Evolutionary conservation across 2,329 filamentous ascomycete genomes (phyloP).

Genomic region (Magnaporthiopsis poae): DNA sequence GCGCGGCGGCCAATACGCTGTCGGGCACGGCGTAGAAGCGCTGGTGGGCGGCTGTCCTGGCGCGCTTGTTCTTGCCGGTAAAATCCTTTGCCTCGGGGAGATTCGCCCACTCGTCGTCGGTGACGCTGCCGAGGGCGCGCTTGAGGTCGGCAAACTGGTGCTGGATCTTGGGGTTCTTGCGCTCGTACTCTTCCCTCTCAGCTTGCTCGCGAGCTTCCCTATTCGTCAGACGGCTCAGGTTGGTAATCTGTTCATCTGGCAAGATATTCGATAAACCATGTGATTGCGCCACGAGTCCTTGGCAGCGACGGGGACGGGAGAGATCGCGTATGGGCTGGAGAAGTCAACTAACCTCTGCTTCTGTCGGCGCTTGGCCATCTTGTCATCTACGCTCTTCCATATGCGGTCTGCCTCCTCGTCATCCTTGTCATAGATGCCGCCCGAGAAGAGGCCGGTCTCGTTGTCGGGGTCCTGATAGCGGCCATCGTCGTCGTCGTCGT

Average conservation of each 20-base stretch:
- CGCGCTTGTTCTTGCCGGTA: constrained; percentile 83
- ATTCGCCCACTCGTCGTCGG: constrained; percentile 92
- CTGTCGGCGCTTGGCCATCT: constrained; percentile 84
- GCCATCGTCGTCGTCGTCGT: constrained; percentile 66
- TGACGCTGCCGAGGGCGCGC: constrained; percentile 74
- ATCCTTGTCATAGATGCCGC: constrained; percentile 90
- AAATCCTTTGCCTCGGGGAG: constrained; percentile 93
- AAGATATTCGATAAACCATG: constrained; percentile 58
- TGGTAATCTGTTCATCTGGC: constrained; percentile 66
- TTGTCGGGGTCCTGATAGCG: constrained; percentile 95
- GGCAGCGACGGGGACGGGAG: constrained; percentile 15
- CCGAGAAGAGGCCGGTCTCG: constrained; percentile 88
- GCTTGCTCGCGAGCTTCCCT: constrained; percentile 90
- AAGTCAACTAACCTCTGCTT: constrained; percentile 65
- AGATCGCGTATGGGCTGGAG: constrained; percentile 21
- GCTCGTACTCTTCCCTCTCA: constrained; percentile 90
- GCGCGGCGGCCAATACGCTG: constrained; percentile 80
- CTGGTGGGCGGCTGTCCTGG: constrained; percentile 71
- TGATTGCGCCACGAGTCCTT: constrained; percentile 16
- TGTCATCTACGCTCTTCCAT: constrained; percentile 91
- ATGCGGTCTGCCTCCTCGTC: constrained; percentile 96
- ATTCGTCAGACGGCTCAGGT: constrained; percentile 35
- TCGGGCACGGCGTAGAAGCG: constrained; percentile 95
- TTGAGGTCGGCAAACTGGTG: constrained; percentile 96
- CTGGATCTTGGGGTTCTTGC: constrained; percentile 94